These are phyloP conservation scores for Suillus cothurnatus DNA, from an alignment of 768 basidiomycete species.

Conservation along the genomic window DNA sequence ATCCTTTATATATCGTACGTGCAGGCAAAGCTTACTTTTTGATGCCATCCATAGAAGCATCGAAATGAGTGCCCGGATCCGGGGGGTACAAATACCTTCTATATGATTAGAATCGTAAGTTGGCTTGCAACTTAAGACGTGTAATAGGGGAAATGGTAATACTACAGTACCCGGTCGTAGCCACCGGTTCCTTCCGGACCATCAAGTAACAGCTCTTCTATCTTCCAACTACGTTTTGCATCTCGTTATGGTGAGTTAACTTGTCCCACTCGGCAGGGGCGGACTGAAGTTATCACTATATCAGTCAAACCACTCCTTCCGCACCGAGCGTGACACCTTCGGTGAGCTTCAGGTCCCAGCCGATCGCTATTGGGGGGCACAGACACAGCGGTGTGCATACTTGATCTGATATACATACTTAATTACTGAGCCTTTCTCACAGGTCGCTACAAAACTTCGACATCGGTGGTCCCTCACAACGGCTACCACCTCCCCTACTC, in stretches of 20 bases:
- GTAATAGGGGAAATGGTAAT: neutral
- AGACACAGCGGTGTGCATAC: slow-evolving; percentile 81
- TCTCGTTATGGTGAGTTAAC: slow-evolving; percentile 36
- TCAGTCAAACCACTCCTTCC: slow-evolving; percentile 56
- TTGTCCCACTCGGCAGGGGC: neutral
- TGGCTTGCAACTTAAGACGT: no score
- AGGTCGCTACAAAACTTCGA: slow-evolving; percentile 98
- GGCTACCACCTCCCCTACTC: slow-evolving; percentile 91
- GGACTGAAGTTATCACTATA: neutral
- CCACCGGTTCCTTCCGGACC: neutral
- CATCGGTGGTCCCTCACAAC: slow-evolving; percentile 95
- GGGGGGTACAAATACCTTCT: neutral
- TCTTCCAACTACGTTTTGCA: neutral
- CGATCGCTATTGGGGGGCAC: slow-evolving; percentile 96
- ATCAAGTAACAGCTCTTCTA: no score
- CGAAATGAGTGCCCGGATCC: neutral
- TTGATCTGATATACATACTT: neutral
- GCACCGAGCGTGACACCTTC: slow-evolving; percentile 92
- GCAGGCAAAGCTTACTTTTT: neutral
- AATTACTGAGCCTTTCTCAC: slow-evolving; percentile 11
- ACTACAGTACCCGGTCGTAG: neutral
- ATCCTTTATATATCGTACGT: neutral
- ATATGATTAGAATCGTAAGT: neutral
- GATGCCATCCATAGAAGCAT: no score
- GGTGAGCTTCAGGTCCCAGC: slow-evolving; percentile 90